phyloP scores from a whole-genome alignment of 768 basidiomycete genomes.

The Pleurotus citrinopileatus region DNA sequence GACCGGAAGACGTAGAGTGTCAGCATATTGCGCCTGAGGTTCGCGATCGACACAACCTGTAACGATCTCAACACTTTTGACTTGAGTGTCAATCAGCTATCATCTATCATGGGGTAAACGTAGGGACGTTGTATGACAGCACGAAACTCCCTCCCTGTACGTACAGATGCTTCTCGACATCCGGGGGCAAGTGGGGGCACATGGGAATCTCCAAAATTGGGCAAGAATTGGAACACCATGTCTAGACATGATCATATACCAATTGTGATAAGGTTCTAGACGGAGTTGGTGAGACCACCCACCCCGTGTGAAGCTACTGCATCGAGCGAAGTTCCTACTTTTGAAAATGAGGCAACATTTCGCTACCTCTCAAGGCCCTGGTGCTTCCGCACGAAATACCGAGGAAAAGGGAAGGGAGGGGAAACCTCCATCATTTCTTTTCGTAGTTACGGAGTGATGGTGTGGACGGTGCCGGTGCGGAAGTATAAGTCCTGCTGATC shows the following conservation, averaged over 20 bases:
- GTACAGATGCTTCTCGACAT: neutral
- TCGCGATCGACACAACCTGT: constrained; percentile 9
- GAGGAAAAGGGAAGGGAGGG: too few relatives aligned
- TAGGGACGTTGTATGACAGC: neutral
- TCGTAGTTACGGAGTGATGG: constrained; percentile 6
- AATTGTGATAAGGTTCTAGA: neutral
- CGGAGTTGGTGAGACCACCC: neutral
- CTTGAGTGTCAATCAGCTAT: neutral
- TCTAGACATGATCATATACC: too few relatives aligned
- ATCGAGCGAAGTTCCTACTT: too few relatives aligned
- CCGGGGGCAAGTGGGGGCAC: neutral
- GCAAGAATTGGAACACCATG: neutral
- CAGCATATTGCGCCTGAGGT: neutral
- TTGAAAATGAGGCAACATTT: too few relatives aligned
- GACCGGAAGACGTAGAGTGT: neutral
- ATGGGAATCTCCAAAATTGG: too few relatives aligned
- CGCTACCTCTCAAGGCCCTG: too few relatives aligned
- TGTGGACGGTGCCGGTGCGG: constrained; percentile 7
- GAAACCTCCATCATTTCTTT: constrained; percentile 4
- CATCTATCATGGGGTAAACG: neutral
- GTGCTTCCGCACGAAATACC: too few relatives aligned
- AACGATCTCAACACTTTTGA: neutral
- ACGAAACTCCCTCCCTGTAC: neutral
- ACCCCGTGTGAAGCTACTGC: neutral
- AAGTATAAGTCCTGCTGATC: constrained; percentile 5